Base-by-base conservation (phyloP, 2,329 filamentous ascomycete genomes). In the Diplodia seriata region DNA sequence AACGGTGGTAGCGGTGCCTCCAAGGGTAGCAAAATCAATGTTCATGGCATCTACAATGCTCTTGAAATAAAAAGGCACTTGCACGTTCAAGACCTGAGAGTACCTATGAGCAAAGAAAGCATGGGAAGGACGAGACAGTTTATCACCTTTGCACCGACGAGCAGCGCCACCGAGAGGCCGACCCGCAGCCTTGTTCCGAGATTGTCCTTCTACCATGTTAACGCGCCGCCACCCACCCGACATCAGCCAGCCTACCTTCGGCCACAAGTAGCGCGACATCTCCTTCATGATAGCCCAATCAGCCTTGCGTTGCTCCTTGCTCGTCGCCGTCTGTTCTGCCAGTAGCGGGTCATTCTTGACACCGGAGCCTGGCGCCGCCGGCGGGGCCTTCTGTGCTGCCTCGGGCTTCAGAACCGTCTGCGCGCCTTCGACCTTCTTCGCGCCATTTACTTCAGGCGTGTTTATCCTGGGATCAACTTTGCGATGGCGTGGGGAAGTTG, bases 221-320 rank as follows among this genome's bases (percentile, higher is more conserved):
- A 67, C 50, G 55, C 51, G 14, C 50, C 57, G 53, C 14, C 20
- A 33, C 15, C 18, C 29, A 36, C 18, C 63, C 29, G 15, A 23
- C 43, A 18, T 9, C 38, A 15, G 40, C 51, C 36, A 36, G 55
- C 65, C 54, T 59, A 67, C 84, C 81, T 95, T 97, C 26, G 95
- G 95, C 95, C 95, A 99, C 26, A 99, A 83, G 79, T 99, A 99
- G 70, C 90, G 90, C 69, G 91, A 90, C 94, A 99, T 98, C 79
- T 99, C 94, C 81, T 91, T 96, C 85, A 99, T 95, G 72, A 99
- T 99, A 57, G 94, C 94, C 94, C 94, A 97, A 76, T 99, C 95
- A 9, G 94, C 94, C 81, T 94, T 96, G 73, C 95, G 89, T 85
- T 99, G 96, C 81, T 97, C 92, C 74, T 94, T 89, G 23, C 89